phyloP scores from a whole-genome alignment of 768 basidiomycete genomes.

The Lactarius trivialis region DNA sequence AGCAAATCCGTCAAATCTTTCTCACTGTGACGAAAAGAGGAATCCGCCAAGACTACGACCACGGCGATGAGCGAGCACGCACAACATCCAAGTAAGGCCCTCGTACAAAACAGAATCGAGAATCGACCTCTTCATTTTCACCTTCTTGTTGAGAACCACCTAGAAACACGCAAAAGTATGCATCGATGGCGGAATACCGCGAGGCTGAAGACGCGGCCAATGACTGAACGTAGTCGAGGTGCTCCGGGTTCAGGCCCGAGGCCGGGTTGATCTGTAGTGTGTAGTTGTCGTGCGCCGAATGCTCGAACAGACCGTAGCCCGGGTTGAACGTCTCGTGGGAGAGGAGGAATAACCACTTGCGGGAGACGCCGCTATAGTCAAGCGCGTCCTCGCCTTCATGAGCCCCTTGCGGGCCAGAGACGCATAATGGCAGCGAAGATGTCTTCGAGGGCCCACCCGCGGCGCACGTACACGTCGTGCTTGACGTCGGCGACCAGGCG shows the following conservation, averaged over 20 bases:
- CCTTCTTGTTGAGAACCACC: slow-evolving; percentile 48
- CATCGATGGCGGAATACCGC: slow-evolving; percentile 75
- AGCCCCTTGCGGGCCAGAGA: no score
- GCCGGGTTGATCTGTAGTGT: slow-evolving; percentile 79
- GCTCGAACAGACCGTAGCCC: slow-evolving; percentile 75
- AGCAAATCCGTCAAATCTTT: slow-evolving; percentile 71
- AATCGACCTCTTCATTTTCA: slow-evolving; percentile 55
- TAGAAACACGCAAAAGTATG: slow-evolving; percentile 68
- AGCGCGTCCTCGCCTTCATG: no score
- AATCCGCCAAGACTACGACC: not conserved
- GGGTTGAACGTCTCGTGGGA: slow-evolving; percentile 81
- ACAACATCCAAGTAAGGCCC: slow-evolving; percentile 79
- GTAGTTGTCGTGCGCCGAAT: slow-evolving; percentile 74
- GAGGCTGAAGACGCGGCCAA: slow-evolving; percentile 65
- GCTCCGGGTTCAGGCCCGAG: no score
- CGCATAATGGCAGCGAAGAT: no score
- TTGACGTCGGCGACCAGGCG: no score
- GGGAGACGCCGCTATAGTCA: slow-evolving; percentile 70
- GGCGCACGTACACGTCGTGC: no score
- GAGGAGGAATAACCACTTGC: no score
- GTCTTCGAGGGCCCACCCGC: no score
- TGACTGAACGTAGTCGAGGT: slow-evolving; percentile 83
- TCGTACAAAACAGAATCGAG: slow-evolving; percentile 61
- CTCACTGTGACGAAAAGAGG: slow-evolving; percentile 43
- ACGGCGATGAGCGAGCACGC: slow-evolving; percentile 28